A percentile compares a stretch with the other conserved stretches of the same genome.
Evolutionary conservation across 768 basidiomycete genomes (phyloP).

Genomic region (Rubroboletus satanas): DNA sequence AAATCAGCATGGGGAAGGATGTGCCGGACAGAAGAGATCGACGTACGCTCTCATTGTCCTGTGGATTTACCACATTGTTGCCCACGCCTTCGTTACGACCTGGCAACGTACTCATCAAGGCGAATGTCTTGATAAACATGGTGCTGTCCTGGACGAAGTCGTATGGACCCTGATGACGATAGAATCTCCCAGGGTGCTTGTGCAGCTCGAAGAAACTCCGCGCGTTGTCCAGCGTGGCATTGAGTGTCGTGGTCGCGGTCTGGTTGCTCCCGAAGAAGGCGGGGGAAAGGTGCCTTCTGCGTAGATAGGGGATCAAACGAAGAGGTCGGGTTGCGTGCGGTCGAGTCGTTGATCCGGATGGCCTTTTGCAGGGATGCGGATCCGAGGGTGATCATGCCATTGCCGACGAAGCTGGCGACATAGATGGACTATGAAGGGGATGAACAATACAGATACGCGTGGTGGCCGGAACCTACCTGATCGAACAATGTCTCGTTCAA

Average conservation of each 20-base stretch:
- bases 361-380: conserved; percentile 15
- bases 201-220: conserved; percentile 16
- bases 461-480: conserved; percentile 1
- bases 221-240: conserved; percentile 10
- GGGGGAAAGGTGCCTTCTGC: conserved; percentile 20
- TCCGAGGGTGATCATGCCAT: conserved; percentile 10
- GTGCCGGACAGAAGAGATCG: not conserved
- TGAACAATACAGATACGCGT: not conserved
- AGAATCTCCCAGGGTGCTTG: conserved; percentile 17
- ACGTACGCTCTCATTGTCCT: conserved; percentile 14
- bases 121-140: not conserved
- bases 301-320: conserved; percentile 18
- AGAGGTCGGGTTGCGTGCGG: conserved; percentile 21
- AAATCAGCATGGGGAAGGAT: not conserved
- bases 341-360: conserved; percentile 23
- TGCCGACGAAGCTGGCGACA: conserved; percentile 18
- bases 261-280: conserved; percentile 21
- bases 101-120: conserved; percentile 4
- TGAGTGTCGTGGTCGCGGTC: conserved; percentile 10
- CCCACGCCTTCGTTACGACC: conserved; percentile 15
- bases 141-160: not conserved
- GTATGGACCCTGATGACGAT: conserved; percentile 17
- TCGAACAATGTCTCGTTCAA: conserved; percentile 26
- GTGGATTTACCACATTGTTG: conserved; percentile 13
- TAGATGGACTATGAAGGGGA: conserved; percentile 4